Evolutionary conservation across 116 monocot species (phyloP), one percentile per base, ranked within the genome.

Genomic region (Papilionanthe hybrid): DNA sequence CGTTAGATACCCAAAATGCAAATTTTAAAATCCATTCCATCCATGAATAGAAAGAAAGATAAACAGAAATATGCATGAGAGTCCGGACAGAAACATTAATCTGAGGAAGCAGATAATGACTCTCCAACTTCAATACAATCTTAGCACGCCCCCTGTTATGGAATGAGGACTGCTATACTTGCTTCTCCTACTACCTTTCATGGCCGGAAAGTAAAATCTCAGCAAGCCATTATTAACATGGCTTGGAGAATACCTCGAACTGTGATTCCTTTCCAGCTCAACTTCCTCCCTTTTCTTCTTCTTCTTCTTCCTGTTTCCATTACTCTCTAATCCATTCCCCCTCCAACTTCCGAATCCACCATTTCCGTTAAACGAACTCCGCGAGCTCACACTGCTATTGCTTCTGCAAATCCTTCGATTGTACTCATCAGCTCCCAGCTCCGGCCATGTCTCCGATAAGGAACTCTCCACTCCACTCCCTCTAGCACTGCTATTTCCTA

Each of bases 381-480:
- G 79, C 49, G 78, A 88, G 79, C 91, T 92, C 53, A 53, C 53
- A 17, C 2, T 53, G 15, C 53, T 53, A 57, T 90, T 94, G 80
- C 91, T 82, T 78, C 90, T 58, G 4, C 68, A 50, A 10, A 90
- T 79, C 69, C 81, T 84, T 18, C 79, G 78, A 25, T 79, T 75
- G n/a, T 75, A 42, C 50, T 1, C 79, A 49, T 75, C 44, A 8
- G 49, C 4, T 48, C 76, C 68, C 22, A 84, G 71, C 77, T 84
- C 88, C 5, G 89, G 86, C 92, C 90, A 89, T 1, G 90, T 73
- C 75, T 86, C 87, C 1, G 88, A 88, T 11, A 92, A 81, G 5
- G 91, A 91, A 41, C 84, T 83, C 29, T 89, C 86, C 30, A 85
- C 84, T 28, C 49, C 79, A 43, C 81, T 87, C 0, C 20, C 85